A percentile compares a stretch with the other conserved stretches of the same genome.
These are phyloP conservation scores for Clitopilus hobsonii DNA, from an alignment of 768 basidiomycete genomes.

Conservation along the genomic window DNA sequence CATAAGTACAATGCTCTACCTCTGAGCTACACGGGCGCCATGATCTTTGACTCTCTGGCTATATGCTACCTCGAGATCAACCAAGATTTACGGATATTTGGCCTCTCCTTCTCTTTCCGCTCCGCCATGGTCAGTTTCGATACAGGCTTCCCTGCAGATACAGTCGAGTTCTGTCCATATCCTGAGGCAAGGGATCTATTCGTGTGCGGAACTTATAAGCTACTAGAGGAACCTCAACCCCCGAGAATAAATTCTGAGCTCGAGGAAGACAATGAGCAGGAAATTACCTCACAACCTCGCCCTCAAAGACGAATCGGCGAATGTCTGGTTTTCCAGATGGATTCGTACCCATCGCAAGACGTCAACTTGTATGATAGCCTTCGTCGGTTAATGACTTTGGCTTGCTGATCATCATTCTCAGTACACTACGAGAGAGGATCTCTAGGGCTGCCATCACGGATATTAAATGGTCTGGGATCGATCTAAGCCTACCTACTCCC, in stretches of 20 bases:
- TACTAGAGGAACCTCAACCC: constrained; percentile 38
- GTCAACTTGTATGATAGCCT: constrained; percentile 27
- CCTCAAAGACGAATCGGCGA: constrained; percentile 56
- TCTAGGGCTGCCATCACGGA: constrained; percentile 84
- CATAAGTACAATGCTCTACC: constrained; percentile 1
- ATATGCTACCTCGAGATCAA: not conserved
- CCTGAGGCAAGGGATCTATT: constrained; percentile 55
- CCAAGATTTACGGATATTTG: not conserved
- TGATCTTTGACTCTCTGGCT: not conserved
- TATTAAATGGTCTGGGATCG: constrained; percentile 77
- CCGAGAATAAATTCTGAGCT: not conserved
- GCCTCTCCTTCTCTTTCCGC: not conserved
- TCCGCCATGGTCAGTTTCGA: constrained; percentile 30
- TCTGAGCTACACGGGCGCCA: not conserved
- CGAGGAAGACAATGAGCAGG: constrained; percentile 6
- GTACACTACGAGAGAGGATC: constrained; percentile 59
- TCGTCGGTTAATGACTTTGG: not conserved
- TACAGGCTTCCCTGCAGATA: constrained; percentile 84
- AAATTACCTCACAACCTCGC: constrained; percentile 9
- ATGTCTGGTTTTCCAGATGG: constrained; percentile 62
- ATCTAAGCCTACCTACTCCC: not conserved
- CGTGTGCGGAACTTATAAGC: constrained; percentile 89
- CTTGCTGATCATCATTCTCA: constrained; percentile 3
- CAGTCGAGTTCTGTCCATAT: constrained; percentile 87
- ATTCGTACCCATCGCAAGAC: constrained; percentile 18